Evolutionary conservation across 2,329 filamentous ascomycete species (phyloP), one percentile per base, ranked within the genome.

Genomic region (Lachnellula occidentalis): DNA sequence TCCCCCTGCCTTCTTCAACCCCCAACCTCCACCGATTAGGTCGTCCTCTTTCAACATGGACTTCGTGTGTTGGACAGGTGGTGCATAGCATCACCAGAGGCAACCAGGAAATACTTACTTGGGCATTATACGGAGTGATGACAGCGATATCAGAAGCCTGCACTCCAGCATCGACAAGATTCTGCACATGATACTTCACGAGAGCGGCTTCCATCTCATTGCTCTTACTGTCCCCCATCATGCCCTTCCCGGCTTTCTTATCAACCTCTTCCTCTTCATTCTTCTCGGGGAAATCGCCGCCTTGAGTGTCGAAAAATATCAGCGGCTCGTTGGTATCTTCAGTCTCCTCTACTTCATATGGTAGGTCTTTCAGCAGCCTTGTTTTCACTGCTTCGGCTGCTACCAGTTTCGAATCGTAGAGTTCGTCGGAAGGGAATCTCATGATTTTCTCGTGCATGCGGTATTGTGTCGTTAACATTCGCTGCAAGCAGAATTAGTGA

Each of bases 381-480:
- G 73, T 74, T 68, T 86, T 88, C 58, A 97, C 94, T 0, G 78
- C 76, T 4, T 92, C 88, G 1, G 88, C 91, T 0, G 94, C 92
- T 2, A 92, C 74, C 1, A 99, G 80, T 64, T 86, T 86, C 2
- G 81, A 82, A 57, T 90, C 89, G 72, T 99, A 99, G 11, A 97
- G 78, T 67, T 92, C 86, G 58, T 88, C 81, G 0, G 92, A 96
- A 0, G 94, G 92, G 66, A 96, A 99, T 6, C 83, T 80, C 92
- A 97, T 97, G 65, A 99, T 97, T 51, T 78, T 84, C 67, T 95
- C 87, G 69, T 99, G 91, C 94, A 99, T 99, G 37, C 94, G 90
- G 71, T 99, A 99, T 73, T 99, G 94, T 4, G 88, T 95, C 4
- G 90, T 97, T 22, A 99, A 81, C 89, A 97, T 96, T 50, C 88